Conservation (phyloP, 2,329 filamentous ascomycete species). For the Phoma herbarum region DNA sequence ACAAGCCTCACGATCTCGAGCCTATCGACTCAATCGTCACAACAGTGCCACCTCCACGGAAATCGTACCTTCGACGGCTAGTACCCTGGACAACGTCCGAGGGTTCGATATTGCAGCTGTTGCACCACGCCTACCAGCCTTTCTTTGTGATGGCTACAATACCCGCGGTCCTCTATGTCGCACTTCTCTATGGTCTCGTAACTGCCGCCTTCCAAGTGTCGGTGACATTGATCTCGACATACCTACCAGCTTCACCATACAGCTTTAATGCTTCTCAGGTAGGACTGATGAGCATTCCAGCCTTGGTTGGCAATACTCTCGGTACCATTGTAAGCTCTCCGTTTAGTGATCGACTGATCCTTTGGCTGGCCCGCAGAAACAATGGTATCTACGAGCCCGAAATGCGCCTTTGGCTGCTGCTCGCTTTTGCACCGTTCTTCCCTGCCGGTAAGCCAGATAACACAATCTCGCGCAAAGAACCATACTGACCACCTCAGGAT, state of each 20-base stretch:
- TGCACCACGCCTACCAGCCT: slow-evolving; percentile 14
- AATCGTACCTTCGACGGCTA: slow-evolving; percentile 13
- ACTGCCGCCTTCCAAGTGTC: slow-evolving; percentile 15
- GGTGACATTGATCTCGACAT: slow-evolving; percentile 16
- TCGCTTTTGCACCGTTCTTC: slow-evolving; percentile 21
- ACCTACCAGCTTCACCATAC: slow-evolving; percentile 49
- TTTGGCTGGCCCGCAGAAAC: slow-evolving; percentile 56
- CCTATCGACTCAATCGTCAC: slow-evolving; percentile 12
- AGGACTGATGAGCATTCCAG: slow-evolving; percentile 52
- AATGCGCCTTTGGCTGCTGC: slow-evolving; percentile 53
- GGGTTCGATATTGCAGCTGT: slow-evolving; percentile 4
- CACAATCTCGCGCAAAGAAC: background rate
- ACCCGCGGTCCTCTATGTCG: slow-evolving; percentile 17
- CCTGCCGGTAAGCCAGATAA: slow-evolving; percentile 10
- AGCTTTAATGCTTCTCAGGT: slow-evolving; percentile 49
- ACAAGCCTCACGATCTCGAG: slow-evolving; percentile 8
- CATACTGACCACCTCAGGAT: background rate
- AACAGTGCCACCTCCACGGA: slow-evolving; percentile 3
- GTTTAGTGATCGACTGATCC: slow-evolving; percentile 46
- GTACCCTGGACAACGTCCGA: slow-evolving; percentile 11
- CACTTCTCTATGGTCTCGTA: slow-evolving; percentile 18
- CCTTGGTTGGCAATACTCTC: slow-evolving; percentile 49
- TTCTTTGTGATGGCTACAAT: slow-evolving; percentile 16
- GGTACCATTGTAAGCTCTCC: slow-evolving; percentile 43
- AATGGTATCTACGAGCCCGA: slow-evolving; percentile 62